phyloP scores from a whole-genome alignment of 805 yeast genomes.

The Metschnikowia orientalis region DNA sequence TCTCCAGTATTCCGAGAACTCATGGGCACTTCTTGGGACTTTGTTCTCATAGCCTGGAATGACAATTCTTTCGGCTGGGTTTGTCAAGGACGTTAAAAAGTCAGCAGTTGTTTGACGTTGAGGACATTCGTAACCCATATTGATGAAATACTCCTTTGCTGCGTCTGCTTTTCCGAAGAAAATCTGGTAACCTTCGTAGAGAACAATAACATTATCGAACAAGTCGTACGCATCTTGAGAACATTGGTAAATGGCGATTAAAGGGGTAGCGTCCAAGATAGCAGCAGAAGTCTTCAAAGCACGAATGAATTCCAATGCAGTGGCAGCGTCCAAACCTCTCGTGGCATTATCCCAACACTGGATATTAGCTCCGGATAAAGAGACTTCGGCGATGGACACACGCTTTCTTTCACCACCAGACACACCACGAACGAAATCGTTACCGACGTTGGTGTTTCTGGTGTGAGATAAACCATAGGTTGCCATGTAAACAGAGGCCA shows the following conservation, averaged over 20 bases:
- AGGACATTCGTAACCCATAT: conserved; percentile 61
- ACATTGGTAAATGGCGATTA: conserved; percentile 66
- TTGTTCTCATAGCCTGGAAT: conserved; percentile 45
- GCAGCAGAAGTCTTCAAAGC: conserved; percentile 55
- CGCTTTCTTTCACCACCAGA: conserved; percentile 74
- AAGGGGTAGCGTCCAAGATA: conserved; percentile 50
- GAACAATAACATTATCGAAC: conserved; percentile 57
- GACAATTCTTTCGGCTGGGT: conserved; percentile 54
- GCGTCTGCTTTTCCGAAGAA: conserved; percentile 51
- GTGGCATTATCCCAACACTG: conserved; percentile 70
- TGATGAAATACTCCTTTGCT: conserved; percentile 51
- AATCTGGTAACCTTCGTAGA: conserved; percentile 59
- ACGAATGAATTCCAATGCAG: conserved; percentile 62
- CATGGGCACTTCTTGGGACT: conserved; percentile 53
- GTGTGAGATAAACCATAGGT: conserved; percentile 53
- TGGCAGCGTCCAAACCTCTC: conserved; percentile 66
- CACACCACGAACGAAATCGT: conserved; percentile 62
- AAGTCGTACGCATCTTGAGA: conserved; percentile 58
- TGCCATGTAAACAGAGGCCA: conserved; percentile 42
- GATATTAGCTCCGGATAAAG: conserved; percentile 43
- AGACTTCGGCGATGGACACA: conserved; percentile 64
- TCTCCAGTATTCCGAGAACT: conserved; percentile 59
- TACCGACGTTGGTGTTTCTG: conserved; percentile 56
- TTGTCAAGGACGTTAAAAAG: conserved; percentile 62
- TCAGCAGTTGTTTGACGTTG: conserved; percentile 66